These are phyloP conservation scores for Darksidea phi DNA, from an alignment of 495 filamentous ascomycete species.

Conservation along the genomic window DNA sequence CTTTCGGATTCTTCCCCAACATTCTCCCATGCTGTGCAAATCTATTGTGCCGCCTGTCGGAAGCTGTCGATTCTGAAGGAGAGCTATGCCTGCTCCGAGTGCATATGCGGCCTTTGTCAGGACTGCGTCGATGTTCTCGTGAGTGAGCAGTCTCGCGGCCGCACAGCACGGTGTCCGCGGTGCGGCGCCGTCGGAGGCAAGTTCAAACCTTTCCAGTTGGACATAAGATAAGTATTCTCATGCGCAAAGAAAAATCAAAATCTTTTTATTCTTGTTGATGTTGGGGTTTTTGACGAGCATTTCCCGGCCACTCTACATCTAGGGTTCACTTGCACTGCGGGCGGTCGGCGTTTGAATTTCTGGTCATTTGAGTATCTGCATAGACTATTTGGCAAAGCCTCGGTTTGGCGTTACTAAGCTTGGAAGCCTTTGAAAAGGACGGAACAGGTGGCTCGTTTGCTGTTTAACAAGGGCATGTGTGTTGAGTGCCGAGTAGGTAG, in stretches of 20 bases:
- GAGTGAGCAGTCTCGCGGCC: conserved; percentile 48
- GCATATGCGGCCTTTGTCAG: conserved; percentile 85
- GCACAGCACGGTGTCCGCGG: conserved; percentile 61
- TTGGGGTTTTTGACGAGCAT: background rate
- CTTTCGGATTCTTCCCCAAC: conserved; percentile 52
- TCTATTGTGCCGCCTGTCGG: conserved; percentile 83
- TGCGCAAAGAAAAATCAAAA: background rate
- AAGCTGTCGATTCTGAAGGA: conserved; percentile 69
- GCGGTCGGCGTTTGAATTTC: no score
- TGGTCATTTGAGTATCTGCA: no score
- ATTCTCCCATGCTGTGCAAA: conserved; percentile 66
- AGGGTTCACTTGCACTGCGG: no score
- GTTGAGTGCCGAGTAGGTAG: no score
- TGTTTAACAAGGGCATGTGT: no score
- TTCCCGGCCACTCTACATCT: no score
- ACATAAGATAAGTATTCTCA: conserved; percentile 52
- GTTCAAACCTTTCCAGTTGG: conserved; percentile 67
- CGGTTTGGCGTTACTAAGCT: no score
- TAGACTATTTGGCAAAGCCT: no score
- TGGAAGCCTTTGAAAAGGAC: no score
- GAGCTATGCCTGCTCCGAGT: conserved; percentile 89
- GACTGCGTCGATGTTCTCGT: conserved; percentile 81
- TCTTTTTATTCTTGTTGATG: background rate
- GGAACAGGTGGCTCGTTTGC: no score
- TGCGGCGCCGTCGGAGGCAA: conserved; percentile 66